A percentile compares a stretch with the other conserved stretches of the same genome.
These are phyloP conservation scores for Fusarium veterinarium DNA, from an alignment of 2,329 filamentous ascomycete genomes.

Conservation along the genomic window DNA sequence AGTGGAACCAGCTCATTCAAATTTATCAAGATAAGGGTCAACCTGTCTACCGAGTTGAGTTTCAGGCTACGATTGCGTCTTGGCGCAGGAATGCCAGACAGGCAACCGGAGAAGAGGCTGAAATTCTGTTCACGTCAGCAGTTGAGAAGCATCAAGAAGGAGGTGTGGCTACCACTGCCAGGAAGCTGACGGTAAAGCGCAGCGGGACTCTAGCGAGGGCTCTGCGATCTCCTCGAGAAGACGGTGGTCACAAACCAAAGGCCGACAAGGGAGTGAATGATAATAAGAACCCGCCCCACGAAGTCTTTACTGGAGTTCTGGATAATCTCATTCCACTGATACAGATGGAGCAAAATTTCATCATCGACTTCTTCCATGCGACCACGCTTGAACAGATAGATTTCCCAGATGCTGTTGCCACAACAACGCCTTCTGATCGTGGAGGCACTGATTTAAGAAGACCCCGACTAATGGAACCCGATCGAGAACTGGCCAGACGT, in stretches of 20 bases:
- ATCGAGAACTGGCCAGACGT: conserved; percentile 84
- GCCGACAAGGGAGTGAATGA: conserved; percentile 70
- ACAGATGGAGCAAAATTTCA: conserved; percentile 94
- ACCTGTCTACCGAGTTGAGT: conserved; percentile 83
- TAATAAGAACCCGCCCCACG: conserved; percentile 77
- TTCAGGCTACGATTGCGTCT: conserved; percentile 78
- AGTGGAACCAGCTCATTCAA: conserved; percentile 84
- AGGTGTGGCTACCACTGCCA: conserved; percentile 75
- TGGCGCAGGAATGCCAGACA: conserved; percentile 87
- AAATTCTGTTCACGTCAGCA: conserved; percentile 88
- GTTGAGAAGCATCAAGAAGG: conserved; percentile 87
- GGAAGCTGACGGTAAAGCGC: conserved; percentile 93
- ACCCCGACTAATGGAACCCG: conserved; percentile 85
- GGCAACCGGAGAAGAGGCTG: conserved; percentile 79
- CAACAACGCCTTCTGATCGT: conserved; percentile 73
- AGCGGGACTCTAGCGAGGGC: conserved; percentile 86
- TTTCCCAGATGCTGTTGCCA: conserved; percentile 82
- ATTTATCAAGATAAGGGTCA: conserved; percentile 83
- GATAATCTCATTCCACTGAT: conserved; percentile 86
- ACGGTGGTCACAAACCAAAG: conserved; percentile 63
- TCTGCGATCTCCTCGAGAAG: conserved; percentile 74
- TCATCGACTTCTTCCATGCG: conserved; percentile 96
- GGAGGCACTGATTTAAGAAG: conserved; percentile 77
- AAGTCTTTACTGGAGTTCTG: conserved; percentile 82
- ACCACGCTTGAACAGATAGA: conserved; percentile 85